These are phyloP conservation scores for Amanita molliuscula DNA, from an alignment of 768 basidiomycete species.

Conservation along the genomic window DNA sequence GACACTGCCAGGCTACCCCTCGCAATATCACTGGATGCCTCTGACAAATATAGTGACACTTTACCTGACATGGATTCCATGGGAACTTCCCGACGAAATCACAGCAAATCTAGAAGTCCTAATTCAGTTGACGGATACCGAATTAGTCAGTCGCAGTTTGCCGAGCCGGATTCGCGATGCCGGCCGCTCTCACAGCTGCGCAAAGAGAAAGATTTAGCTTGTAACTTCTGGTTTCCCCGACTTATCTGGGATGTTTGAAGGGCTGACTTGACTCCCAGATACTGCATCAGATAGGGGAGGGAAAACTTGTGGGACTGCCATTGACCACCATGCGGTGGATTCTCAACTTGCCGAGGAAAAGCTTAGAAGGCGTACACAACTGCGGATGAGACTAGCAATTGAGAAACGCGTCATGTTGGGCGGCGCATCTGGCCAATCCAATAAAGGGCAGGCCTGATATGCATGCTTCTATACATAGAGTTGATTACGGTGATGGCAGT, in stretches of 20 bases:
- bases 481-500: not conserved
- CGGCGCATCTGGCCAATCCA: not conserved
- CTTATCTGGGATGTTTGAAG: not conserved
- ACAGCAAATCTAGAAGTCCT: no score
- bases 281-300: not conserved
- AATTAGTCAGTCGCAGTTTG: not conserved
- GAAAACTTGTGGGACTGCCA: not conserved
- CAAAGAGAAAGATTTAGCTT: not conserved
- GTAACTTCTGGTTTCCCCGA: not conserved
- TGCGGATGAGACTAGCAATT: slow-evolving; percentile 3
- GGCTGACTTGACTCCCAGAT: not conserved
- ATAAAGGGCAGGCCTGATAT: not conserved
- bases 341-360: not conserved
- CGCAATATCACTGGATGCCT: not conserved
- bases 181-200: not conserved
- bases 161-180: not conserved
- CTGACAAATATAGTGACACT: not conserved
- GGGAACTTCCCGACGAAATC: not conserved
- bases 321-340: not conserved
- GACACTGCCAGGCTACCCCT: not conserved
- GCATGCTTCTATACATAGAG: not conserved
- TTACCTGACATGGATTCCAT: not conserved
- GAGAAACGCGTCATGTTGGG: not conserved
- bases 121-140: not conserved
- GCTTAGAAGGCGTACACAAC: not conserved